Evolutionary conservation across 1,139 yeast species (phyloP).

Genomic region (Suhomyces chickasaworum): DNA sequence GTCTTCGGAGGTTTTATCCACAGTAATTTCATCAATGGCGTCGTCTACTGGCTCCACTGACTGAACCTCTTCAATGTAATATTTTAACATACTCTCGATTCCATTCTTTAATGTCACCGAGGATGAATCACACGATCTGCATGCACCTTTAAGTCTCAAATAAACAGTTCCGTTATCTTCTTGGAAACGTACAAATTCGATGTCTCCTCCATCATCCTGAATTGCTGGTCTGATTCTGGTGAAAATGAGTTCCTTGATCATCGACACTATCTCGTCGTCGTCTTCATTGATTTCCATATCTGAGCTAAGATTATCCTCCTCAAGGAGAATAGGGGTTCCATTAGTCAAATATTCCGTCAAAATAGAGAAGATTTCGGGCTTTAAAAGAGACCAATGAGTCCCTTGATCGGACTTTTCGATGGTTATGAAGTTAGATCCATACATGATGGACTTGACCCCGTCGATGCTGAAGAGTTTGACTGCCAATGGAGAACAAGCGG

Average conservation of each 20-base stretch:
- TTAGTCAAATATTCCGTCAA: slow-evolving; percentile 81
- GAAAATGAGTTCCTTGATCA: slow-evolving; percentile 90
- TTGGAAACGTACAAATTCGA: slow-evolving; percentile 67
- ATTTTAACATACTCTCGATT: slow-evolving; percentile 78
- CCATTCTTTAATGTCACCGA: slow-evolving; percentile 77
- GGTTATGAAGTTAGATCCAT: slow-evolving; percentile 72
- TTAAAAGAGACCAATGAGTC: slow-evolving; percentile 72
- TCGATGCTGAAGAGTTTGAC: slow-evolving; percentile 53
- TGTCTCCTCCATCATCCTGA: slow-evolving; percentile 85
- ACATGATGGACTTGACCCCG: slow-evolving; percentile 54
- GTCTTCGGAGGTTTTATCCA: slow-evolving; percentile 25
- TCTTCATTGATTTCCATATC: slow-evolving; percentile 55
- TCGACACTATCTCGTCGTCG: slow-evolving; percentile 77
- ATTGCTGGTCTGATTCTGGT: slow-evolving; percentile 96
- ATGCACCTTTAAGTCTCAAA: slow-evolving; percentile 72
- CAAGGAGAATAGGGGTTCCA: slow-evolving; percentile 61
- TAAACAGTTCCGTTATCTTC: slow-evolving; percentile 67
- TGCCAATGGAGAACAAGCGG: slow-evolving; percentile 56
- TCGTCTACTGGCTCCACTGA: slow-evolving; percentile 63
- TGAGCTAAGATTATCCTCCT: slow-evolving; percentile 28
- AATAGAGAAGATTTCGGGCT: slow-evolving; percentile 86
- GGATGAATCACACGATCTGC: slow-evolving; percentile 77
- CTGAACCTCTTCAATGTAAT: slow-evolving; percentile 77
- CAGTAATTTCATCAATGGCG: slow-evolving; percentile 41
- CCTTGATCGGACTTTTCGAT: slow-evolving; percentile 63